Percentiles rank a stretch among this genome's conserved stretches.
phyloP scores from a whole-genome alignment of 495 filamentous ascomycete species.

The Eremomyces bilateralis region DNA sequence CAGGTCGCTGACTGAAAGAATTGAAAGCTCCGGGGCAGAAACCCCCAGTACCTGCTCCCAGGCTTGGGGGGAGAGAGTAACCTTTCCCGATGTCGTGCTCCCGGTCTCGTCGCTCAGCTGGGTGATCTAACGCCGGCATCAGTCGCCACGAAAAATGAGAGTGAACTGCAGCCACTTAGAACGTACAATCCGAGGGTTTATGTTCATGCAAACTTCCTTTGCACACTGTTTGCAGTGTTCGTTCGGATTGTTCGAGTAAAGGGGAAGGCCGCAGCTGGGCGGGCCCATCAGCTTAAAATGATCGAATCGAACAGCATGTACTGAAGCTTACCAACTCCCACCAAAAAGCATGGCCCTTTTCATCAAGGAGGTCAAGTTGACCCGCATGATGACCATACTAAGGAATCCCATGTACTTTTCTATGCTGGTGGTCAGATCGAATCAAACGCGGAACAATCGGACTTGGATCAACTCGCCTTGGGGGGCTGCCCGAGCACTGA shows the following conservation, averaged over 20 bases:
- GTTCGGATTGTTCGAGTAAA: slow-evolving; percentile 28
- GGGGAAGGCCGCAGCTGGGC: slow-evolving; percentile 29
- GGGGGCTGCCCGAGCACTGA: slow-evolving; percentile 18
- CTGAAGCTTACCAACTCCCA: slow-evolving; percentile 28
- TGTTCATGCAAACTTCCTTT: slow-evolving; percentile 19
- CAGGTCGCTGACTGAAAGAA: slow-evolving; percentile 12
- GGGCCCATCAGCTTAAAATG: neutral
- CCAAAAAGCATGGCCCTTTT: slow-evolving; percentile 29
- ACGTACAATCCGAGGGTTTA: slow-evolving; percentile 30
- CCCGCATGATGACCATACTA: slow-evolving; percentile 31
- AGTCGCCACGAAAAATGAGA: no score
- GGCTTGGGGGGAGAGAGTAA: slow-evolving; percentile 28
- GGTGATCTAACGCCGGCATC: slow-evolving; percentile 20
- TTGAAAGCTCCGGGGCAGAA: slow-evolving; percentile 15
- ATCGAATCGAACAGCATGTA: neutral
- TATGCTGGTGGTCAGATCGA: no score
- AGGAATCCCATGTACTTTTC: slow-evolving; percentile 35
- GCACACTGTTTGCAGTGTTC: slow-evolving; percentile 32
- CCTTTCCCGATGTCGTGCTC: slow-evolving; percentile 23
- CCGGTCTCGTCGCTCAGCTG: slow-evolving; percentile 34
- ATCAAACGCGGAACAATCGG: no score
- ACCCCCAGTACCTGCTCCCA: slow-evolving; percentile 32
- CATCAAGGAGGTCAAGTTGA: slow-evolving; percentile 26
- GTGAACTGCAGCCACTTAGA: no score
- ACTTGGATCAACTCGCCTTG: no score